Evolutionary conservation across 164 flowering plant species (phyloP), one percentile per base, ranked within the genome.

Genomic region (Tinospora cordifolia): DNA sequence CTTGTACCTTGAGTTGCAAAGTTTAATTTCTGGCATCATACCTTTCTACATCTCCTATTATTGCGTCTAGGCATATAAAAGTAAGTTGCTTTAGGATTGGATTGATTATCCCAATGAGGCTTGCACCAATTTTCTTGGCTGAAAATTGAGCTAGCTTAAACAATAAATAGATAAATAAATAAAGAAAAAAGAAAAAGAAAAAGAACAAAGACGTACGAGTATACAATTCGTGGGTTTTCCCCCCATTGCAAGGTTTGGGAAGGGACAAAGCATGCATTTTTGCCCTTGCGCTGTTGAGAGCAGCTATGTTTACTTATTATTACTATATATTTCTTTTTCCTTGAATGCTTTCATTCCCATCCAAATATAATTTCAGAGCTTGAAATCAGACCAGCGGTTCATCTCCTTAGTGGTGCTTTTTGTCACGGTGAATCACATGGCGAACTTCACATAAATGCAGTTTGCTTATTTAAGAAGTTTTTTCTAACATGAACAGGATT

Each of bases 401-500:
- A 54, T 54, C 60, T 54, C 21, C n/a, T 19, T 15, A 0, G 60
- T 54, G 60, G 21, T 19, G 60, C 13, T 59, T 14, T 54, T 38
- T 1, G 19, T 58, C 41, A 59, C 0, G 17, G 0, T 26, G 15
- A 69, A 58, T 58, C 14, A 40, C 26, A 17, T 74, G 7, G 63
- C 54, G 5, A 54, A 21, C 60, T 54, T 15, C 22, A 54, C 1
- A 54, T 19, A 24, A 21, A 8, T 5, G 21, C 60, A 19, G 21
- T 54, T 19, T 54, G 60, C 21, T 54, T 22, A 54, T 17, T 6
- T 51, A 47, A 14, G 19, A 47, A n/a, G 12, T n/a, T 39, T 9
- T 19, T 22, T n/a, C n/a, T 71, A 41, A 59, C 49, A 15, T 76
- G 39, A 69, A 64, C 86, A 92, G 98, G 89, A 92, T 92, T 74